A percentile compares a stretch with the other conserved stretches of the same genome.
Conservation (phyloP, 352 stramenopile species). For the Globisporangium rhizosaccharum region DNA sequence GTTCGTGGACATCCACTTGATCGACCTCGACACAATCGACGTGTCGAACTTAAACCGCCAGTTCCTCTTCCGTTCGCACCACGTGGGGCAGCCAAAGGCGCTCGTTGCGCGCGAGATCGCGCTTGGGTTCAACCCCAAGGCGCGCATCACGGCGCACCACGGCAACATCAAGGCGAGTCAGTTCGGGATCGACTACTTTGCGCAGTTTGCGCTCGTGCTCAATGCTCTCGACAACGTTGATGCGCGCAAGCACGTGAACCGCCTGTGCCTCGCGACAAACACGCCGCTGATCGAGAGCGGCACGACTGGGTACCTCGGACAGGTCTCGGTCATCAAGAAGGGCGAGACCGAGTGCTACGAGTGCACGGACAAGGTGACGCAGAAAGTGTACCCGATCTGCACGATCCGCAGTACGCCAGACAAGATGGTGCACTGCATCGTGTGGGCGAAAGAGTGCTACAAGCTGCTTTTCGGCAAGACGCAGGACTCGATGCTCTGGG, state of each 20-base stretch:
- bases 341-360: constrained; percentile 98
- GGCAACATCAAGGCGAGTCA: constrained; percentile 95
- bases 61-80: constrained; percentile 97
- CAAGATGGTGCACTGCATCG: constrained; percentile 99
- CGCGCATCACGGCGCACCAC: constrained; percentile 92
- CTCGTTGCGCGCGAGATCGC: constrained; percentile 78
- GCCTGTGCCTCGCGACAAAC: constrained; percentile 92
- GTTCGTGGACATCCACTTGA: constrained; percentile 90
- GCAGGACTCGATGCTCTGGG: constrained; percentile 95
- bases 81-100: constrained; percentile 98
- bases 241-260: constrained; percentile 98
- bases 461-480: constrained; percentile 84
- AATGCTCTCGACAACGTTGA: constrained; percentile 99
- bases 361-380: constrained; percentile 92
- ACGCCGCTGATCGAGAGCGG: constrained; percentile 95
- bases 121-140: constrained; percentile 84
- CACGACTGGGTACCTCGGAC: constrained; percentile 97
- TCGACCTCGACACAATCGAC: constrained; percentile 99
- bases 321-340: constrained; percentile 98
- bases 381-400: constrained; percentile 99
- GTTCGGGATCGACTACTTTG: constrained; percentile 94
- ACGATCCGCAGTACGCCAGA: constrained; percentile 98
- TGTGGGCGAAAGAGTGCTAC: constrained; percentile 95
- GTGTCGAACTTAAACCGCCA: constrained; percentile 99
- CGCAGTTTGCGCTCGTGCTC: constrained; percentile 96